Conservation (phyloP, 2,329 filamentous ascomycete genomes). For the Xylariales sp. region DNA sequence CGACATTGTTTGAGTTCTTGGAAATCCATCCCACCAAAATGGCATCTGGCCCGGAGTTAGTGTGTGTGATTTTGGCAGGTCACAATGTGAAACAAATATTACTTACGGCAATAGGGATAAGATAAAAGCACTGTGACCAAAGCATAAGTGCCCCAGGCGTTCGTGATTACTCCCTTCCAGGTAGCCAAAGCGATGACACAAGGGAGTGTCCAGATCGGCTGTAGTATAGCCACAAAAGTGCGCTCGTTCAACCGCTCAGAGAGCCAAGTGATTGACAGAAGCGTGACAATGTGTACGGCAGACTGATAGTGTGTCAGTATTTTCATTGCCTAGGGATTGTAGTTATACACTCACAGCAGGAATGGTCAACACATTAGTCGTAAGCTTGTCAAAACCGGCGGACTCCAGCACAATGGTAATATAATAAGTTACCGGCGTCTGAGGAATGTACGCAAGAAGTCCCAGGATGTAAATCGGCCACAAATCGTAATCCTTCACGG, state of each 20-base stretch:
- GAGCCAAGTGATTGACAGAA: slow-evolving; percentile 46
- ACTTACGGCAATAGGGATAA: slow-evolving; percentile 47
- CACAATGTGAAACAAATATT: not conserved
- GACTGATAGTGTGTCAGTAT: no score
- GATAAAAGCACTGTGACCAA: slow-evolving; percentile 44
- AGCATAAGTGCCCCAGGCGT: slow-evolving; percentile 47
- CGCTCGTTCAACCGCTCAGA: slow-evolving; percentile 46
- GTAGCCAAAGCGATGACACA: slow-evolving; percentile 45
- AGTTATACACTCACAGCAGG: slow-evolving; percentile 30
- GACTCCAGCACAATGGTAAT: slow-evolving; percentile 47
- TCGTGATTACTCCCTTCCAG: slow-evolving; percentile 35
- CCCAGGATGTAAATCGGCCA: slow-evolving; percentile 53
- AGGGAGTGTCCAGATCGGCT: slow-evolving; percentile 51
- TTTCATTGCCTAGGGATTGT: not conserved
- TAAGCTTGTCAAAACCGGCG: slow-evolving; percentile 48
- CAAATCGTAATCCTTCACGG: slow-evolving; percentile 49
- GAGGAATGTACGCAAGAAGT: slow-evolving; percentile 43
- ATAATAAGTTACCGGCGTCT: slow-evolving; percentile 40
- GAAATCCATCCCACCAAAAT: slow-evolving; percentile 56
- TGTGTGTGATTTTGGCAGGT: not conserved
- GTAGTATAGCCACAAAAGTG: slow-evolving; percentile 38
- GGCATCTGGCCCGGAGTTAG: slow-evolving; percentile 33
- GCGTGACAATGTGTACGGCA: slow-evolving; percentile 45
- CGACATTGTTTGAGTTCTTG: slow-evolving; percentile 55
- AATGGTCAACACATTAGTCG: slow-evolving; percentile 54